Base-by-base conservation (phyloP, 805 yeast genomes). In the Wickerhamomyces queroliae region DNA sequence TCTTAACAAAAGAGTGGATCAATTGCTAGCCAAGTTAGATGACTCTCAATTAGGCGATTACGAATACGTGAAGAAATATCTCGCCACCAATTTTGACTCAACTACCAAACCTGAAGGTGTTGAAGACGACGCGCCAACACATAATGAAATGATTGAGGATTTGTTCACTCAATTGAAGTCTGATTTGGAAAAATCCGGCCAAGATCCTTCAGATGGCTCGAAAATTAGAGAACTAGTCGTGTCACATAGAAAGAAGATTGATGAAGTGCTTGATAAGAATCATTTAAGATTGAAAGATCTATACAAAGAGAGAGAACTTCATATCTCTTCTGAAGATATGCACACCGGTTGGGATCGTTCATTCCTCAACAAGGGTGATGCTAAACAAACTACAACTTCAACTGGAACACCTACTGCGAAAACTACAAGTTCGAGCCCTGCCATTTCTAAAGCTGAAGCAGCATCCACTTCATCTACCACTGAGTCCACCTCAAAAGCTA, bases 81-180 rank as follows among this genome's bases (percentile, higher is more conserved):
- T 85, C 37, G 61, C 69, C 41, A 55, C 61, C 2, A 63, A 71
- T 16, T 85, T 81, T 53, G 89, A 83, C 55, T 15, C 33, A 30
- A 62, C 69, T 28, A 87, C 82, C 49, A 80, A 70, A 53, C 78
- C 83, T 38, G 64, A 59, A 12, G 64, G 63, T 23, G 73, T 63
- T 53, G 63, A 72, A 55, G 63, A 63, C 46, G 59, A 71, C 63
- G 60, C 67, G 63, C 63, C 89, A 18, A 74, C 89, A 2, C 90
- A 86, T 56, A 84, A 83, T 56, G 97, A 89, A 54, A 90, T 91
- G 97, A 78, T 91, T 36, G 95, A 85, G 58, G 95, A 88, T 58
- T 70, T 95, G 51, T 74, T 91, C 50, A 73, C 73, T n/a, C 96
- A 88, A 57, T 68, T 90, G 47, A 74, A 70, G 35, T 74, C 70